Evolutionary conservation across 495 filamentous ascomycete genomes (phyloP).

Genomic region (Aspergillus cristatus): DNA sequence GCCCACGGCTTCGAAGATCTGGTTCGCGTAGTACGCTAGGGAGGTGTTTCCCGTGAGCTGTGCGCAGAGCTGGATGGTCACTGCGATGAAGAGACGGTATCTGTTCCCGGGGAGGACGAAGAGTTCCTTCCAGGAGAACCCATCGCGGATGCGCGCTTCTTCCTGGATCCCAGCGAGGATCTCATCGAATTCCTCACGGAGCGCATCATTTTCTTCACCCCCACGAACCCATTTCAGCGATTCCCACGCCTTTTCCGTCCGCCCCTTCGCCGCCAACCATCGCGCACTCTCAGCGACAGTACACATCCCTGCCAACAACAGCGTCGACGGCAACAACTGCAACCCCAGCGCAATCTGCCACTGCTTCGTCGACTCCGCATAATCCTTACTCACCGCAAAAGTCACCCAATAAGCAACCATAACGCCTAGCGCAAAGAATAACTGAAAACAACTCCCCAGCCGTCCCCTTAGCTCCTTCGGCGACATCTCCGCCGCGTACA

Average conservation of each 20-base stretch:
- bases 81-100: constrained; percentile 31
- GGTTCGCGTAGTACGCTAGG: constrained; percentile 39
- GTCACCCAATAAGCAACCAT: constrained; percentile 43
- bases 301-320: constrained; percentile 37
- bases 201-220: constrained; percentile 26
- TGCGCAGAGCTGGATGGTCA: constrained; percentile 35
- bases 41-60: constrained; percentile 42
- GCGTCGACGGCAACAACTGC: constrained; percentile 35
- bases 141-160: constrained; percentile 33
- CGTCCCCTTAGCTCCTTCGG: constrained; percentile 43
- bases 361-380: constrained; percentile 24
- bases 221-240: constrained; percentile 38
- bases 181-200: constrained; percentile 36
- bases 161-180: constrained; percentile 37
- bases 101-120: constrained; percentile 33
- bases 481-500: constrained; percentile 44
- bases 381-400: constrained; percentile 33
- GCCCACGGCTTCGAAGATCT: constrained; percentile 38
- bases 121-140: constrained; percentile 31
- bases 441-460: constrained; percentile 41
- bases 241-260: constrained; percentile 32
- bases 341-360: constrained; percentile 47
- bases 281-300: constrained; percentile 38
- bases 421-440: constrained; percentile 40
- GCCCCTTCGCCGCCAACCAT: constrained; percentile 41